Base-by-base conservation (phyloP, 2,329 filamentous ascomycete genomes). In the Clathrospora elynae region DNA sequence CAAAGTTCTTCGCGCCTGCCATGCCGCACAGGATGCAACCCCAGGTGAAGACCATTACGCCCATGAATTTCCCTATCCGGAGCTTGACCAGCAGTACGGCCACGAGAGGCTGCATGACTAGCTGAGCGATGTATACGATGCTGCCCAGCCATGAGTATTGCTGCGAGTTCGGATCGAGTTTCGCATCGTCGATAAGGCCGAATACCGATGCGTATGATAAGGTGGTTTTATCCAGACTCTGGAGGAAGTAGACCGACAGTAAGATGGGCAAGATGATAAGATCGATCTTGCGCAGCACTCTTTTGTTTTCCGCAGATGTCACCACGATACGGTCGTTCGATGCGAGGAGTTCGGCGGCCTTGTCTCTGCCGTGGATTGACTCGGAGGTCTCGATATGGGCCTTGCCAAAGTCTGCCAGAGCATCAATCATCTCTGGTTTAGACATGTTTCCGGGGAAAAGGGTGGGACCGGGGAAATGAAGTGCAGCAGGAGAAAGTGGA, bases 161-260 rank as follows among this genome's bases (percentile, higher is more conserved):
- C 34, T 80, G 71, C 6, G 58, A 63, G 9, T 64, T 53, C 11
- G 80, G 80, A 6, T 76, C 68, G 1, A 86, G 76, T 26, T 76
- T 61, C 0, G 81, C 78, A 58, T 84, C 79, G 36, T 82, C 71
- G 20, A 82, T 77, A 8, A 86, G 71, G 2, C 82, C 82, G 52
- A 85, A 85, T 8, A 85, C 78, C 0, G 82, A 83, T 2, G 80
- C 80, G 55, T 85, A 86, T 2, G 69, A 73, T 2, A 85, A 71
- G 0, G 80, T 82, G 0, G 81, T 77, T 63, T 86, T 86, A 68
- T 85, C 83, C 5, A 85, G 71, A 8, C 77, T 78, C 51, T 86
- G 83, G 0, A 85, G 73, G 57, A 82, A 84, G 65, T 85, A 86
- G 13, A 84, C 79, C 5, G 75, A 73, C 8, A 85, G 70, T 43